phyloP scores from a whole-genome alignment of 2,329 filamentous ascomycete genomes.

The Colletotrichum chlorophyti region DNA sequence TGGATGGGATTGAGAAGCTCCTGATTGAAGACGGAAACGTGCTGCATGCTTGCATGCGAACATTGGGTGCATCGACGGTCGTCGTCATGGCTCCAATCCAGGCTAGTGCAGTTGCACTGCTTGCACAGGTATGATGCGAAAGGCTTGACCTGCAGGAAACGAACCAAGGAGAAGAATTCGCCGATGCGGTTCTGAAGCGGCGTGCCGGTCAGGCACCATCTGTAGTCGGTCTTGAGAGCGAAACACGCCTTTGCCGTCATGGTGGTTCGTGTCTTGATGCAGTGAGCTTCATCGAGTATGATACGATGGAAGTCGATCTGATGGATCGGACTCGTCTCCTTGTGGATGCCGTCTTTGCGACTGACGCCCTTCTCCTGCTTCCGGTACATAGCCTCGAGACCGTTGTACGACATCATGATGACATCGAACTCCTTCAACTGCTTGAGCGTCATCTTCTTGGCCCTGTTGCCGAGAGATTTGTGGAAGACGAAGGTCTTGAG shows the following conservation, averaged over 20 bases:
- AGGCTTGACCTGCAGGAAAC: slow-evolving; percentile 87
- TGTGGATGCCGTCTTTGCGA: slow-evolving; percentile 80
- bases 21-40: slow-evolving; percentile 80
- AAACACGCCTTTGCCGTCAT: slow-evolving; percentile 96
- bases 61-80: slow-evolving; percentile 76
- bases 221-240: slow-evolving; percentile 84
- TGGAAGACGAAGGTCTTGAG: slow-evolving; percentile 93
- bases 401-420: slow-evolving; percentile 96
- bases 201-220: slow-evolving; percentile 95
- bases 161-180: slow-evolving; percentile 92
- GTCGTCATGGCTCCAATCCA: slow-evolving; percentile 84
- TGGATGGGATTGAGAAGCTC: slow-evolving; percentile 88
- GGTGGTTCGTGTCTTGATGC: slow-evolving; percentile 88
- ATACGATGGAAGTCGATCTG: slow-evolving; percentile 86
- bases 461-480: slow-evolving; percentile 82
- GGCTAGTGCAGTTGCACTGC: slow-evolving; percentile 76
- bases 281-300: slow-evolving; percentile 94
- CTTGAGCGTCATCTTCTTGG: slow-evolving; percentile 76
- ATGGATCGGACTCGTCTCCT: slow-evolving; percentile 82
- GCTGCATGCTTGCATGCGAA: slow-evolving; percentile 48
- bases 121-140: slow-evolving; percentile 97
- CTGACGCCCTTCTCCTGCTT: slow-evolving; percentile 92
- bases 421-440: slow-evolving; percentile 87
- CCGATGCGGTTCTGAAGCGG: slow-evolving; percentile 97
- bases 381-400: slow-evolving; percentile 88